Conservation (phyloP, 2,329 filamentous ascomycete genomes). For the Shiraia bambusicola region DNA sequence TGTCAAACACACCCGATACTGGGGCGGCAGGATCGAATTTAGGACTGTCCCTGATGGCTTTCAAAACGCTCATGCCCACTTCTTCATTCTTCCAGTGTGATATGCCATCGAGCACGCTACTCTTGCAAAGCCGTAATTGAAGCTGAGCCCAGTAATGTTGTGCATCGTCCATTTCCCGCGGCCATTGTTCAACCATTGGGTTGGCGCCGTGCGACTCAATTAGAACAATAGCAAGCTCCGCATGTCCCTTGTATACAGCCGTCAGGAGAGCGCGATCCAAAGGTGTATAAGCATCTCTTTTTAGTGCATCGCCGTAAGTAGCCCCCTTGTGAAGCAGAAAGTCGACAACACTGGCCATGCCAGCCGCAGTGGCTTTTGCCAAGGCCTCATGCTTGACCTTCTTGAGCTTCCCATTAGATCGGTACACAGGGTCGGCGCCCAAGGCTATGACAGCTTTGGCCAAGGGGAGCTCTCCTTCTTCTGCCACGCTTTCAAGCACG, state of each 20-base stretch:
- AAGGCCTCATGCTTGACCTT: conserved; percentile 20
- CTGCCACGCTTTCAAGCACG: conserved; percentile 18
- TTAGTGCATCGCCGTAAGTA: conserved; percentile 14
- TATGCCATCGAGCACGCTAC: conserved; percentile 19
- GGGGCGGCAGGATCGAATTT: conserved; percentile 15
- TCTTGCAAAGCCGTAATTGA: conserved; percentile 17
- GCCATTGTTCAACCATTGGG: conserved; percentile 21
- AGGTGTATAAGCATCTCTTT: conserved; percentile 12
- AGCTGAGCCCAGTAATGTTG: conserved; percentile 21
- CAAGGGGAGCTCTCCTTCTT: conserved; percentile 17
- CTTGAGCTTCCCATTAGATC: conserved; percentile 12
- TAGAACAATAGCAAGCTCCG: conserved; percentile 15
- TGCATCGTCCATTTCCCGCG: conserved; percentile 17
- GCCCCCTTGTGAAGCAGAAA: conserved; percentile 17
- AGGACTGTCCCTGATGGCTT: conserved; percentile 16
- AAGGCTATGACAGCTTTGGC: conserved; percentile 16
- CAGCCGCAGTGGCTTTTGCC: conserved; percentile 15
- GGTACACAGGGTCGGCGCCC: conserved; percentile 11
- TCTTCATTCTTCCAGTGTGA: conserved; percentile 19
- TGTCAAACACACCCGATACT: conserved; percentile 20
- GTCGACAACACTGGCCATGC: conserved; percentile 16
- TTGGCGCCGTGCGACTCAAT: conserved; percentile 18
- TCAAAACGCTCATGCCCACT: conserved; percentile 15
- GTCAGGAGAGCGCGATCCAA: conserved; percentile 15
- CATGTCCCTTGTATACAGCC: conserved; percentile 19